Conservation (phyloP, 2,329 filamentous ascomycete genomes). For the Akanthomyces muscarius region DNA sequence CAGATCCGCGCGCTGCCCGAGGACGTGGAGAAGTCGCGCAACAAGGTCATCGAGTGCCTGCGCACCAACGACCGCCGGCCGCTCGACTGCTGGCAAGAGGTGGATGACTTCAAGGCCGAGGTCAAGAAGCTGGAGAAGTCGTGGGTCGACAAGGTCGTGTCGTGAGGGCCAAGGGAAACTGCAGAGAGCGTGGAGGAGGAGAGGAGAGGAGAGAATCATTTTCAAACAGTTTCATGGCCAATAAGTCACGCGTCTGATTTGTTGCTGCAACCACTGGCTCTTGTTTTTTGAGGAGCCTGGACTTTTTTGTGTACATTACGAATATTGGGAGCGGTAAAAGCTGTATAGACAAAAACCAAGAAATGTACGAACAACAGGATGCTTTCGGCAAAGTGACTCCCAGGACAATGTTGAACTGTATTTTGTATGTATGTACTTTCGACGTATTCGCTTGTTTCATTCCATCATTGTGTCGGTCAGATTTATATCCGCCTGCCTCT, state of each 20-base stretch:
- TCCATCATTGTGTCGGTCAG: neutral
- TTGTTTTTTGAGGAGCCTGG: neutral
- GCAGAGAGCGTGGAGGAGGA: neutral
- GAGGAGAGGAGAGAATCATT: conserved; percentile 18
- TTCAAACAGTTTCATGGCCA: neutral
- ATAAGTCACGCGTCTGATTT: neutral
- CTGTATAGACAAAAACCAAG: conserved; percentile 25
- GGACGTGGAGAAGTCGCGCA: conserved; percentile 68
- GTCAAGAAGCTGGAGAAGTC: conserved; percentile 79
- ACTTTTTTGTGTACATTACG: conserved; percentile 31
- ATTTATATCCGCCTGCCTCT: conserved; percentile 20
- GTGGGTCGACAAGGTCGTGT: conserved; percentile 81
- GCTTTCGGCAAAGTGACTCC: neutral
- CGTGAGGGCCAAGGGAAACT: conserved; percentile 26
- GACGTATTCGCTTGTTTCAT: neutral
- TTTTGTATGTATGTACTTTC: neutral
- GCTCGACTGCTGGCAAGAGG: conserved; percentile 91
- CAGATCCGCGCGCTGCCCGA: conserved; percentile 66
- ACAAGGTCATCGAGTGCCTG: conserved; percentile 75
- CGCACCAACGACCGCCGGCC: conserved; percentile 80
- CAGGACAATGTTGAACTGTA: neutral
- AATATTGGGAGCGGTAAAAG: conserved; percentile 30
- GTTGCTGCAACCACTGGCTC: neutral
- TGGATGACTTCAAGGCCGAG: conserved; percentile 84
- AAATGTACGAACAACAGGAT: conserved; percentile 23